Conservation (phyloP, 306 rosid species). For the Gleditsia sinensis region DNA sequence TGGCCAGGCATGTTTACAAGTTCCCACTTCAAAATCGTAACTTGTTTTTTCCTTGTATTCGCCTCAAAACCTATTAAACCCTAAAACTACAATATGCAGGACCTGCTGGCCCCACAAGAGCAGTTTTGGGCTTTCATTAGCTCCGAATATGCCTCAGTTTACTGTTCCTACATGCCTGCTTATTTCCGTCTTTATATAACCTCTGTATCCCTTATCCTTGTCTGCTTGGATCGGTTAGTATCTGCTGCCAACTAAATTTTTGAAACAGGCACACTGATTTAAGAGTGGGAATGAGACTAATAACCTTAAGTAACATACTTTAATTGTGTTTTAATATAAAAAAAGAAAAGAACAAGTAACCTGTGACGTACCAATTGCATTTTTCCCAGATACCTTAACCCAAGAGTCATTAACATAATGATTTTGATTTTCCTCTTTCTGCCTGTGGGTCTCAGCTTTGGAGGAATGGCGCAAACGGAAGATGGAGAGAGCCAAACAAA, state of each 20-base stretch:
- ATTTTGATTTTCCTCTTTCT: slow-evolving; percentile 26
- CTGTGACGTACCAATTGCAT: background rate
- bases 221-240: background rate
- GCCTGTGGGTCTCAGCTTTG: slow-evolving; percentile 63
- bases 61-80: background rate
- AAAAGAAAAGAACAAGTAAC: background rate
- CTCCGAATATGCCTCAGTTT: background rate
- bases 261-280: background rate
- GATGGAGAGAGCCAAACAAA: slow-evolving; percentile 90
- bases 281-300: background rate
- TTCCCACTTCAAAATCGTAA: slow-evolving; percentile 3
- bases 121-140: background rate
- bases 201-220: background rate
- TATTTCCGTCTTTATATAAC: background rate
- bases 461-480: slow-evolving; percentile 98
- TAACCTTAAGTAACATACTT: background rate
- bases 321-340: background rate
- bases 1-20: background rate
- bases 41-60: background rate
- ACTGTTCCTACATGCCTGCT: background rate
- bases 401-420: background rate
- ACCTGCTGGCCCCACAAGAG: background rate
- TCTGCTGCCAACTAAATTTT: slow-evolving; percentile 2
- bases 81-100: background rate
- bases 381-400: background rate